Percentiles rank a stretch among this genome's conserved stretches.
These are phyloP conservation scores for Oidiodendron maius DNA, from an alignment of 495 filamentous ascomycete genomes.

Conservation along the genomic window DNA sequence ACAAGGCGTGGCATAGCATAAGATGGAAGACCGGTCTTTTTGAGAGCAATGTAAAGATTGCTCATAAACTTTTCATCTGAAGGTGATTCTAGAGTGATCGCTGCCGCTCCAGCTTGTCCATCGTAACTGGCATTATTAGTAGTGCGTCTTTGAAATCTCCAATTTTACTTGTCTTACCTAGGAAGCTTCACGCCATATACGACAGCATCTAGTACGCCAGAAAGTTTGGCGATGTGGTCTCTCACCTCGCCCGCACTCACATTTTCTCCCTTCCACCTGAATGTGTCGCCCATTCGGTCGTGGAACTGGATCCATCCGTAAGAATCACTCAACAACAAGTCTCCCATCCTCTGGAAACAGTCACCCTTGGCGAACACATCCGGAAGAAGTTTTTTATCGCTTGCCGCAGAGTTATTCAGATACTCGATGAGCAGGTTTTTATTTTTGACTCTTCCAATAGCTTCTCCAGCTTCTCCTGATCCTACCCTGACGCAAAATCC, in stretches of 20 bases:
- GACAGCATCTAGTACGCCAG: slow-evolving; percentile 41
- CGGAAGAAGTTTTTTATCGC: slow-evolving; percentile 16
- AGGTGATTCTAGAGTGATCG: slow-evolving; percentile 36
- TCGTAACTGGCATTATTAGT: slow-evolving; percentile 34
- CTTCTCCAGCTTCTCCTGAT: slow-evolving; percentile 20
- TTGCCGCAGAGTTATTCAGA: slow-evolving; percentile 18
- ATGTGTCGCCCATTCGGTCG: slow-evolving; percentile 25
- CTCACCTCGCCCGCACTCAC: slow-evolving; percentile 26
- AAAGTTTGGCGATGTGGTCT: slow-evolving; percentile 41
- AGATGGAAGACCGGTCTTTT: slow-evolving; percentile 41
- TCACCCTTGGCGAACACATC: slow-evolving; percentile 24
- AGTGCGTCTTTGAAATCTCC: background rate
- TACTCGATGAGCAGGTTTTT: slow-evolving; percentile 23
- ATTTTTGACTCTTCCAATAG: slow-evolving; percentile 22
- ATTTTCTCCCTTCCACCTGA: slow-evolving; percentile 26
- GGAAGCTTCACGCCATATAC: slow-evolving; percentile 44
- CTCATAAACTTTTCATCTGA: slow-evolving; percentile 30
- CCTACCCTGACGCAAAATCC: slow-evolving; percentile 18
- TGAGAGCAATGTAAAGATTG: slow-evolving; percentile 33
- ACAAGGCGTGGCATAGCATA: slow-evolving; percentile 45
- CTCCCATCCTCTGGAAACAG: slow-evolving; percentile 20
- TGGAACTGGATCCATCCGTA: slow-evolving; percentile 23
- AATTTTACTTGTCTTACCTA: slow-evolving; percentile 25
- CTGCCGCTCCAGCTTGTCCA: slow-evolving; percentile 46
- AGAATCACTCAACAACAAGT: slow-evolving; percentile 17